Evolutionary conservation across 2,329 filamentous ascomycete genomes (phyloP).

Genomic region (Exophiala xenobiotica): DNA sequence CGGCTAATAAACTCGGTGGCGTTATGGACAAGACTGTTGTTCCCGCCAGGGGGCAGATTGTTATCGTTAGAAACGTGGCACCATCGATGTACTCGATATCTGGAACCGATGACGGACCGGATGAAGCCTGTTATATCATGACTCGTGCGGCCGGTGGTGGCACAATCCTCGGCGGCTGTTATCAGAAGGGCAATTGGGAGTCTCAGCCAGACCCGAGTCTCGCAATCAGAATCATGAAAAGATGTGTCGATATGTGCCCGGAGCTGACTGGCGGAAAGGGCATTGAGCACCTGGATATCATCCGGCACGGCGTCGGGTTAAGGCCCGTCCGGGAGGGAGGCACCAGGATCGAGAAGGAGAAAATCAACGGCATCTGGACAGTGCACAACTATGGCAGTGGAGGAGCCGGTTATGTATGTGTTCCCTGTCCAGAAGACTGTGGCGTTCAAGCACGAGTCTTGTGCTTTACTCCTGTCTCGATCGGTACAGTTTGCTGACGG

Average conservation of each 20-base stretch:
- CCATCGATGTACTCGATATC: conserved; percentile 68
- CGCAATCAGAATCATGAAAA: conserved; percentile 80
- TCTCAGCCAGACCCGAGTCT: conserved; percentile 73
- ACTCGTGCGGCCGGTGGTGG: conserved; percentile 74
- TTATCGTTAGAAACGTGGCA: conserved; percentile 77
- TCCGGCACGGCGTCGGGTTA: conserved; percentile 80
- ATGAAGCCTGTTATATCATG: conserved; percentile 81
- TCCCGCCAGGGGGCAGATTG: conserved; percentile 78
- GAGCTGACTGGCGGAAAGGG: conserved; percentile 65
- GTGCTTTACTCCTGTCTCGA: too few relatives aligned
- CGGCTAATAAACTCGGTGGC: conserved; percentile 73
- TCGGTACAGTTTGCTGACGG: too few relatives aligned
- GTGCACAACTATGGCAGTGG: conserved; percentile 61
- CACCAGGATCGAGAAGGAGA: conserved; percentile 72
- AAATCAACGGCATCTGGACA: conserved; percentile 63
- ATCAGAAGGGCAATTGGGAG: conserved; percentile 78
- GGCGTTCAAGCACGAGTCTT: too few relatives aligned
- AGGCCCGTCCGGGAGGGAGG: conserved; percentile 73
- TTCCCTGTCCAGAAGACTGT: too few relatives aligned
- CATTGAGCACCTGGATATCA: conserved; percentile 69
- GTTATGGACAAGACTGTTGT: conserved; percentile 72
- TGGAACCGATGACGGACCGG: conserved; percentile 69
- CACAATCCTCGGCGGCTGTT: conserved; percentile 81
- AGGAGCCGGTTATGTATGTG: conserved; percentile 59
- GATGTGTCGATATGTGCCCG: conserved; percentile 66